These are phyloP conservation scores for Mycena sp. DNA, from an alignment of 1,284 basidiomycete genomes.

Conservation along the genomic window DNA sequence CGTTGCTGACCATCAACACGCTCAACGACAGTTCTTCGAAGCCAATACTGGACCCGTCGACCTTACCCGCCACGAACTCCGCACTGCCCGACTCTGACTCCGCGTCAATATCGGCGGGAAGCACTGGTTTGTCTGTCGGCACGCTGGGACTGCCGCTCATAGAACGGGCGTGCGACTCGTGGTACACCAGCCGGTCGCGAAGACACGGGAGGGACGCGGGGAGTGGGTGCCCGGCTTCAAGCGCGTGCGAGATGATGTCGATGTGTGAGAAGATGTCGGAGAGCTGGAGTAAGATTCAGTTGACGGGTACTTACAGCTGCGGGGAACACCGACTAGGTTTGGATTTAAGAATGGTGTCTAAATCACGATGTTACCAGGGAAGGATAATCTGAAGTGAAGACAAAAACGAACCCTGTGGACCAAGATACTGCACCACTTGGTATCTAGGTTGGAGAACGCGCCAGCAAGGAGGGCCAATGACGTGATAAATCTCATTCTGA, in stretches of 20 bases:
- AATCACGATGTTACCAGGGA: neutral
- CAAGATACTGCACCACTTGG: slow-evolving; percentile 52
- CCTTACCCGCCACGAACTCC: slow-evolving; percentile 38
- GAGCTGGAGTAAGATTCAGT: slow-evolving; percentile 35
- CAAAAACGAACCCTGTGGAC: slow-evolving; percentile 46
- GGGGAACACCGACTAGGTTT: slow-evolving; percentile 44
- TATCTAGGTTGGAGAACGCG: slow-evolving; percentile 49
- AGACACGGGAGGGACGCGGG: slow-evolving; percentile 48
- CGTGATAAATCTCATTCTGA: slow-evolving; percentile 42
- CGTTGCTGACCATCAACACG: slow-evolving; percentile 44
- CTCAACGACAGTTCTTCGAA: slow-evolving; percentile 48
- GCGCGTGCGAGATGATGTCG: slow-evolving; percentile 47
- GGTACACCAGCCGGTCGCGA: slow-evolving; percentile 52
- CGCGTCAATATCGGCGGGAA: slow-evolving; percentile 6
- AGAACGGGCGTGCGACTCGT: slow-evolving; percentile 37
- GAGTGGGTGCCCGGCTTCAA: slow-evolving; percentile 44
- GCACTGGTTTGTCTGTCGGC: neutral
- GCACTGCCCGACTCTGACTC: slow-evolving; percentile 20
- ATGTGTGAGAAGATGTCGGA: slow-evolving; percentile 51
- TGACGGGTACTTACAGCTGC: neutral
- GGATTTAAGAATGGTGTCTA: slow-evolving; percentile 55
- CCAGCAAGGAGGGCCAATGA: slow-evolving; percentile 46
- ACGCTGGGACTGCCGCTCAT: neutral
- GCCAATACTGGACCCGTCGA: slow-evolving; percentile 50
- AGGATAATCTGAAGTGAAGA: neutral